Conservation (phyloP, 1,139 yeast species). For the Zygosaccharomyces sapae region DNA sequence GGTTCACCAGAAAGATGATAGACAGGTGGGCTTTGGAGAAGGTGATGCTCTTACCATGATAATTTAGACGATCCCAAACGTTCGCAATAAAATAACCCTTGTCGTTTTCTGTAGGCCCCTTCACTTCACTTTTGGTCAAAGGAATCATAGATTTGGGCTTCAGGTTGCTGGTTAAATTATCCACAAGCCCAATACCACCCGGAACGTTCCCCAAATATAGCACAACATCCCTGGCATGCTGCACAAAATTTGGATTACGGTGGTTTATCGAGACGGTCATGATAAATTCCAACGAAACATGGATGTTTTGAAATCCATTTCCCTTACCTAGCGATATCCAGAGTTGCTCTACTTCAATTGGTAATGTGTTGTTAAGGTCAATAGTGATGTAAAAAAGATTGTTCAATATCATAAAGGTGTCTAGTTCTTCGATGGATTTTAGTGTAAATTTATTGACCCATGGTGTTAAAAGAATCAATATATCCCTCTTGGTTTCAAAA, state of each 20-base stretch:
- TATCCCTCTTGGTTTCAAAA: conserved; percentile 61
- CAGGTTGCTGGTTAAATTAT: conserved; percentile 62
- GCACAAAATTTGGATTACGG: conserved; percentile 71
- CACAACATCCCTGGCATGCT: conserved; percentile 73
- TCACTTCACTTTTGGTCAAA: conserved; percentile 40
- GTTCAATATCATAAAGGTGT: conserved; percentile 70
- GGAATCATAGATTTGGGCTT: conserved; percentile 90
- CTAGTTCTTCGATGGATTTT: conserved; percentile 42
- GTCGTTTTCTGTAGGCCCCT: conserved; percentile 29
- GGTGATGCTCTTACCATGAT: conserved; percentile 65
- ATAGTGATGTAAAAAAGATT: conserved; percentile 84
- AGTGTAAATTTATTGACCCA: conserved; percentile 84
- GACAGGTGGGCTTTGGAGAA: conserved; percentile 88
- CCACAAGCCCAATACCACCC: conserved; percentile 39
- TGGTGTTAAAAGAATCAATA: conserved; percentile 75
- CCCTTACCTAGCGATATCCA: conserved; percentile 91
- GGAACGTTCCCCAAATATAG: conserved; percentile 57
- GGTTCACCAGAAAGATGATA: conserved; percentile 75
- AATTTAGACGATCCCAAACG: conserved; percentile 53
- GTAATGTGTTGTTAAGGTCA: conserved; percentile 64
- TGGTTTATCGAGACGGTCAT: conserved; percentile 65
- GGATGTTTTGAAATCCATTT: conserved; percentile 60
- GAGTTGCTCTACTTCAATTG: conserved; percentile 84
- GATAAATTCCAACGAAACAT: conserved; percentile 66
- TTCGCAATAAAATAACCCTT: conserved; percentile 75